These are phyloP conservation scores for Insectozyma bohioensis DNA, from an alignment of 1,139 yeast genomes.

Conservation along the genomic window DNA sequence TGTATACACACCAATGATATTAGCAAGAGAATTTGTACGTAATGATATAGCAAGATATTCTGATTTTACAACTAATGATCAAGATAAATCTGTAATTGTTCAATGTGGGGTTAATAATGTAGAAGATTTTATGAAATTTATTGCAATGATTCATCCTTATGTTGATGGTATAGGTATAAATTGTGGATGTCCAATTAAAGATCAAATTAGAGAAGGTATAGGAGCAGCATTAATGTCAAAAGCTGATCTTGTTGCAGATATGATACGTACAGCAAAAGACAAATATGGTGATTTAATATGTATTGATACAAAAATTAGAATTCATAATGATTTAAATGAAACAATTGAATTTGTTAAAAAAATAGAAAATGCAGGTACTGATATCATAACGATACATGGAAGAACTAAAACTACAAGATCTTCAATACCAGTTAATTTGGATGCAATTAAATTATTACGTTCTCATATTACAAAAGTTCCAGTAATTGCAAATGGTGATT, in stretches of 20 bases:
- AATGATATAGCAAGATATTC: slow-evolving; percentile 76
- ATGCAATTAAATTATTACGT: slow-evolving; percentile 72
- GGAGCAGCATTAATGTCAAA: slow-evolving; percentile 94
- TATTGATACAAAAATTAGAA: slow-evolving; percentile 88
- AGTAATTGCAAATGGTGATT: slow-evolving; percentile 95
- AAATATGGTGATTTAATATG: slow-evolving; percentile 69
- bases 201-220: slow-evolving; percentile 92
- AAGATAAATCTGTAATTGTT: slow-evolving; percentile 73
- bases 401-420: slow-evolving; percentile 84
- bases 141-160: slow-evolving; percentile 84
- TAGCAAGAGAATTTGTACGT: slow-evolving; percentile 92
- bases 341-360: slow-evolving; percentile 71
- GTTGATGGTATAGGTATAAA: slow-evolving; percentile 94
- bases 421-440: slow-evolving; percentile 76
- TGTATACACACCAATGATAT: slow-evolving; percentile 93
- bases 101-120: slow-evolving; percentile 92
- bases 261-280: slow-evolving; percentile 81
- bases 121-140: slow-evolving; percentile 78
- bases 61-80: slow-evolving; percentile 77
- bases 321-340: slow-evolving; percentile 71
- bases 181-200: slow-evolving; percentile 97
- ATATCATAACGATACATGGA: slow-evolving; percentile 92
- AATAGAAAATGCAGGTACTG: slow-evolving; percentile 88
- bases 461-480: slow-evolving; percentile 61
- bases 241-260: slow-evolving; percentile 74